phyloP scores from a whole-genome alignment of 306 rosid species.

The Quillaja saponaria region DNA sequence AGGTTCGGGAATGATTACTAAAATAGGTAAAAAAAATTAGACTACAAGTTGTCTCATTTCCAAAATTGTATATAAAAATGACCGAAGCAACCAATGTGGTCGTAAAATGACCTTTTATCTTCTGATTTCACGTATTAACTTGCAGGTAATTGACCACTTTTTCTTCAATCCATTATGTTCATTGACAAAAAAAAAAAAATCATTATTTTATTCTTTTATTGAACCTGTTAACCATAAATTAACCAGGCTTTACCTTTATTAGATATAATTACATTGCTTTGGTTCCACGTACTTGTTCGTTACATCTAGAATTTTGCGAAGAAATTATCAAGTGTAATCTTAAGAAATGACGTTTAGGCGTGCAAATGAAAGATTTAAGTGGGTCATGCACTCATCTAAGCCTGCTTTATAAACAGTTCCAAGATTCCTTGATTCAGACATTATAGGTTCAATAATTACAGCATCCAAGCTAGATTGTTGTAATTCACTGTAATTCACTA shows the following conservation, averaged over 20 bases:
- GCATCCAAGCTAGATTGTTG: slow-evolving; percentile 36
- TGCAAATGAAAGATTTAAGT: slow-evolving; percentile 54
- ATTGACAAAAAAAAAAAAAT: too few species aligned
- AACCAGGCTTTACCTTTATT: slow-evolving; percentile 28
- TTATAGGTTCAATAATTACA: slow-evolving; percentile 49
- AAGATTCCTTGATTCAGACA: slow-evolving; percentile 60
- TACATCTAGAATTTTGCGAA: slow-evolving; percentile 41
- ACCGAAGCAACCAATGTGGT: slow-evolving; percentile 1
- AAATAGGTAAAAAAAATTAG: slow-evolving; percentile 11
- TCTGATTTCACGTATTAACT: slow-evolving; percentile 26
- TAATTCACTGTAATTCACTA: slow-evolving; percentile 39
- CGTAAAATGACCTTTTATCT: slow-evolving; percentile 32
- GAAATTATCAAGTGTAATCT: slow-evolving; percentile 45
- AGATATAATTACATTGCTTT: slow-evolving; percentile 45
- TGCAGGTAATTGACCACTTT: slow-evolving; percentile 6
- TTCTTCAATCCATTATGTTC: too few species aligned
- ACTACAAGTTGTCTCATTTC: not conserved
- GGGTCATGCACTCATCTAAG: slow-evolving; percentile 44
- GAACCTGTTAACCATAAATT: slow-evolving; percentile 23
- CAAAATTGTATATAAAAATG: not conserved
- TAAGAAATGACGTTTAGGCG: slow-evolving; percentile 64
- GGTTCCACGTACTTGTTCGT: slow-evolving; percentile 46
- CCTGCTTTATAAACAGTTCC: slow-evolving; percentile 56
- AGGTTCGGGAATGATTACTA: too few species aligned
- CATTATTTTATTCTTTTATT: slow-evolving; percentile 17